Percentiles rank a stretch among this genome's conserved stretches.
These are phyloP conservation scores for Cladophialophora psammophila DNA, from an alignment of 2,329 filamentous ascomycete species.

Conservation along the genomic window DNA sequence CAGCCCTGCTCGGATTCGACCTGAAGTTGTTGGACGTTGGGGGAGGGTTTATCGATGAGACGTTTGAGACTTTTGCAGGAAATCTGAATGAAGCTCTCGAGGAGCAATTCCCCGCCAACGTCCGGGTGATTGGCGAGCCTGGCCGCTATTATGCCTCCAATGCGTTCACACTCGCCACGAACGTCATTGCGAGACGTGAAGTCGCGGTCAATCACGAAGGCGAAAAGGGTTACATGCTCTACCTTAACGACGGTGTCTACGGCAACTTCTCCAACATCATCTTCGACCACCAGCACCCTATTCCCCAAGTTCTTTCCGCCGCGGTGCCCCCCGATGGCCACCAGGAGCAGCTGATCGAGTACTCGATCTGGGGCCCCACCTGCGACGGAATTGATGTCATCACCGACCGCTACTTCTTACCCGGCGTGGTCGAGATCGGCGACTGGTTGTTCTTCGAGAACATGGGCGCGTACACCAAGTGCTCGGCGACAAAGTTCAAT, in stretches of 20 bases:
- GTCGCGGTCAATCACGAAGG: constrained; percentile 71
- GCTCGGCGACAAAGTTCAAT: constrained; percentile 97
- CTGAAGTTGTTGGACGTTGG: constrained; percentile 92
- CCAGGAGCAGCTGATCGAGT: constrained; percentile 68
- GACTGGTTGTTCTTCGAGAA: constrained; percentile 99
- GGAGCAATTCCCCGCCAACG: constrained; percentile 80
- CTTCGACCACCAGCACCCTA: constrained; percentile 71
- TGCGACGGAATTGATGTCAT: constrained; percentile 98
- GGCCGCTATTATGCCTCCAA: constrained; percentile 94
- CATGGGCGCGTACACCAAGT: constrained; percentile 99
- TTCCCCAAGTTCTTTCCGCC: constrained; percentile 76
- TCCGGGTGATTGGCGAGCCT: constrained; percentile 93
- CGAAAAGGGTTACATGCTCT: constrained; percentile 88
- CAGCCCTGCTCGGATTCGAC: constrained; percentile 74
- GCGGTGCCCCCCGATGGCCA: constrained; percentile 62
- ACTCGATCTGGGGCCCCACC: constrained; percentile 97
- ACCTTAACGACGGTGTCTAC: constrained; percentile 96
- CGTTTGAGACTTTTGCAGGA: constrained; percentile 87
- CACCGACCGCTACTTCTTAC: constrained; percentile 78
- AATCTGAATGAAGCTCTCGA: constrained; percentile 83
- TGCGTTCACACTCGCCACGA: constrained; percentile 93
- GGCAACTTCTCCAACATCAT: constrained; percentile 57
- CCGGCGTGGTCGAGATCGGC: constrained; percentile 81
- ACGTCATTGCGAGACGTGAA: constrained; percentile 93
- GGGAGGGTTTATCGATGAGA: constrained; percentile 89